phyloP scores from a whole-genome alignment of 2,329 filamentous ascomycete species.

The Coniella lustricola region DNA sequence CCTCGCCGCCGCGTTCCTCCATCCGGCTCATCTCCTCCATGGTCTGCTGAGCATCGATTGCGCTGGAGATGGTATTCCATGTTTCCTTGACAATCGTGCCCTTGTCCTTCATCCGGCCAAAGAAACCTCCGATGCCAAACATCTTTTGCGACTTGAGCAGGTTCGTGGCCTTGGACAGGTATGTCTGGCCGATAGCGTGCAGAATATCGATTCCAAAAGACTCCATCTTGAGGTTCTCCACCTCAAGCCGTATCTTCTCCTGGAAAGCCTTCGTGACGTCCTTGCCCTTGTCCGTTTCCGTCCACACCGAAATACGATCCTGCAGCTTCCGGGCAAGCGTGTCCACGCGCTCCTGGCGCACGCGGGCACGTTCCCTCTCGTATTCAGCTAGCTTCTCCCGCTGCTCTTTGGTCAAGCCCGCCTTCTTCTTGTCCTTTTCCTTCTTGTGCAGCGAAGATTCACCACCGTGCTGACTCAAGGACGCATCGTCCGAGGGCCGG shows the following conservation, averaged over 20 bases:
- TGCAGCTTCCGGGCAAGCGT: conserved; percentile 78
- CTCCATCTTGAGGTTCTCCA: conserved; percentile 99
- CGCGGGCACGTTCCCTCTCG: conserved; percentile 74
- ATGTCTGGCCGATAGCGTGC: conserved; percentile 88
- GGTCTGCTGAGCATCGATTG: conserved; percentile 94
- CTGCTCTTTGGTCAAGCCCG: conserved; percentile 81
- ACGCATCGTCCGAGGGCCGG: conserved; percentile 68
- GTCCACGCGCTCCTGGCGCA: conserved; percentile 80
- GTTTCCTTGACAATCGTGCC: conserved; percentile 95
- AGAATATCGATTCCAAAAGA: conserved; percentile 94
- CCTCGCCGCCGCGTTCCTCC: conserved; percentile 89
- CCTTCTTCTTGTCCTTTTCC: conserved; percentile 59
- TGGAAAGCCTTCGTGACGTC: conserved; percentile 87
- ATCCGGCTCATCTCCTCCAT: conserved; percentile 98
- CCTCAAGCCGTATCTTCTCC: conserved; percentile 88
- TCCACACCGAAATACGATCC: conserved; percentile 89
- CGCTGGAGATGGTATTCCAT: conserved; percentile 94
- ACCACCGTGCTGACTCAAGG: conserved; percentile 56
- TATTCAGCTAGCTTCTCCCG: conserved; percentile 83
- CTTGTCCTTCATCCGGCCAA: conserved; percentile 91
- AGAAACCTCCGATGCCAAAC: conserved; percentile 92
- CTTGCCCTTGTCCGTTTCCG: conserved; percentile 82
- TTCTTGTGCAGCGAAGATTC: conserved; percentile 71
- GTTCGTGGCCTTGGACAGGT: conserved; percentile 77
- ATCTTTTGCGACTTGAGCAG: conserved; percentile 95